A percentile compares a stretch with the other conserved stretches of the same genome.
Evolutionary conservation across 208 protist genomes (phyloP).

Genomic region (Crithidia mellificae): DNA sequence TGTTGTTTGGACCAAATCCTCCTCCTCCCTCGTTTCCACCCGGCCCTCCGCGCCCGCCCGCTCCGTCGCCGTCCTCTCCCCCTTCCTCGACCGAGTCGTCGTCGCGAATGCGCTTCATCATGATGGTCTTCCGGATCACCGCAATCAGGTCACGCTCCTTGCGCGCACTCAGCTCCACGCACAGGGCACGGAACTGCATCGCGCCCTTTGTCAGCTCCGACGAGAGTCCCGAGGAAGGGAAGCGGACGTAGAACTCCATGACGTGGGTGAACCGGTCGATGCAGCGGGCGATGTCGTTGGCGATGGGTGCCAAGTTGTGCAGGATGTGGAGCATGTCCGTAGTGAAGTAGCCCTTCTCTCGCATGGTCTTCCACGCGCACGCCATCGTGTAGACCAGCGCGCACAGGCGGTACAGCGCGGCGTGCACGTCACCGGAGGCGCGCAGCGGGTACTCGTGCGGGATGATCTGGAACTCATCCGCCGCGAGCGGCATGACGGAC

Average conservation of each 20-base stretch:
- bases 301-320: conserved; percentile 61
- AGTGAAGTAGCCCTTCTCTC: conserved; percentile 80
- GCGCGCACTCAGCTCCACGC: conserved; percentile 49
- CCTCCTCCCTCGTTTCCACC: not conserved
- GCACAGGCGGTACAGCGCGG: conserved; percentile 68
- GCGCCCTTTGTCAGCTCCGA: conserved; percentile 62
- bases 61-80: not conserved
- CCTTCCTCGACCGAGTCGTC: not conserved
- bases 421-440: conserved; percentile 62
- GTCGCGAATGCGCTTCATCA: conserved; percentile 38
- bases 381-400: conserved; percentile 73
- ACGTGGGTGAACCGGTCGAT: conserved; percentile 59
- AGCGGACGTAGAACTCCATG: conserved; percentile 53
- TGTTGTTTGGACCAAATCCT: not conserved
- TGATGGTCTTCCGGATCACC: conserved; percentile 49
- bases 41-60: no score
- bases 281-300: conserved; percentile 51
- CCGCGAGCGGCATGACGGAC: conserved; percentile 64
- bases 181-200: conserved; percentile 65
- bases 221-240: conserved; percentile 48
- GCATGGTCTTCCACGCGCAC: conserved; percentile 78
- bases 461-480: conserved; percentile 64
- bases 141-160: conserved; percentile 58
- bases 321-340: conserved; percentile 62
- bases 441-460: conserved; percentile 61